Evolutionary conservation across 352 stramenopile genomes (phyloP).

Genomic region (Aphanomyces astaci): DNA sequence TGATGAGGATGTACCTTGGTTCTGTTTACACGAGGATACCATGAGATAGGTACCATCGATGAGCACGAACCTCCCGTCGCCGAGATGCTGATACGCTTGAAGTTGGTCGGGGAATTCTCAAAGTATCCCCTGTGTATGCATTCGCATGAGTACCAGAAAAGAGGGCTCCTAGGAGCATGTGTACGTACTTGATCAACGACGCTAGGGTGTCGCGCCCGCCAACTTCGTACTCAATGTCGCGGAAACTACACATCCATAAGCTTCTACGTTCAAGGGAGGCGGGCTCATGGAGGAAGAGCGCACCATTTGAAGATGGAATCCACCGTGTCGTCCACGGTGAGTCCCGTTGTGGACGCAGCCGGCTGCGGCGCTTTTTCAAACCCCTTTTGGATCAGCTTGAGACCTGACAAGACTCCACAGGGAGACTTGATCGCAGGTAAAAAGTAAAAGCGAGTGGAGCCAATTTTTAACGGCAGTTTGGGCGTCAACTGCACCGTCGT

Average conservation of each 20-base stretch:
- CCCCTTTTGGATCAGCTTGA: conserved; percentile 68
- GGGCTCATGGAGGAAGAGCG: background rate
- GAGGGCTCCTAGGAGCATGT: background rate
- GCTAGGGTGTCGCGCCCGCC: conserved; percentile 59
- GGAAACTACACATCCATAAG: conserved; percentile 28
- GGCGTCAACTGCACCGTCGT: conserved; percentile 53
- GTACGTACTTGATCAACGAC: conserved; percentile 49
- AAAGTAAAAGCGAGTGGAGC: conserved; percentile 66
- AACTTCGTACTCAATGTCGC: conserved; percentile 65
- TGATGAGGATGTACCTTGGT: conserved; percentile 6
- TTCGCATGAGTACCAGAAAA: background rate
- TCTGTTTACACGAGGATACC: background rate
- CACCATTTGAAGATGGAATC: conserved; percentile 61
- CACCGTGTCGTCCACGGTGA: conserved; percentile 54
- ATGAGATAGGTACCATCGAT: background rate
- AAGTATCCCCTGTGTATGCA: conserved; percentile 13
- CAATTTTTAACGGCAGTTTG: conserved; percentile 76
- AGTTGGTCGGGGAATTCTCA: background rate
- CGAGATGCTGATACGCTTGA: conserved; percentile 18
- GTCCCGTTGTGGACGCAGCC: conserved; percentile 23
- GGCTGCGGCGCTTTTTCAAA: conserved; percentile 65
- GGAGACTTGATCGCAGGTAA: conserved; percentile 57
- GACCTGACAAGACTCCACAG: conserved; percentile 74
- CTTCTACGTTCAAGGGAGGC: too few species aligned
- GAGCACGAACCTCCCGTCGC: background rate